Evolutionary conservation across 2,329 filamentous ascomycete genomes (phyloP), one percentile per base, ranked within the genome.

Genomic region (Leptographium procerum): DNA sequence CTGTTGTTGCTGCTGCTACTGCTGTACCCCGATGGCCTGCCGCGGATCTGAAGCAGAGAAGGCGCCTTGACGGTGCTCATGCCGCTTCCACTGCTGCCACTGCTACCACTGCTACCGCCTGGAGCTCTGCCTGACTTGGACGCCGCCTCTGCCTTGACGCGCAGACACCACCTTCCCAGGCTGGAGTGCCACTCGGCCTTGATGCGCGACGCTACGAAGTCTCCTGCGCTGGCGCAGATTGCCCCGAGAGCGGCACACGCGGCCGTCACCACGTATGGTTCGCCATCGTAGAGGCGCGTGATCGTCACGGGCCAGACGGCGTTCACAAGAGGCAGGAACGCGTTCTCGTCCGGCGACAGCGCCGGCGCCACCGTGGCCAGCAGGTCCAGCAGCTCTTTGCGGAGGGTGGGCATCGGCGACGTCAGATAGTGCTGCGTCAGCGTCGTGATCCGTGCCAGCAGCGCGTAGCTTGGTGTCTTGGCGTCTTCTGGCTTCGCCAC

Each of bases 371-470:
- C 86, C 0, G 85, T 89, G 29, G 80, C 75, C 14, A 97, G 80
- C 7, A 97, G 82, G 19, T 83, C 81, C 11, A 99, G 81, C 4
- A 99, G 79, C 0, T 87, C 89, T 33, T 84, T 84, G 47, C 92
- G 85, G 10, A 99, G 79, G 13, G 83, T 81, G 0, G 91, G 84
- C 0, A 90, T 91, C 0, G 89, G 85, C 0, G 90, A 91, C 7
- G 92, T 91, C 13, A 99, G 81, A 70, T 96, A 94, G 68, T 96
- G 86, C 67, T 96, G 91, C 6, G 91, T 92, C 1, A 95, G 83
- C 54, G 82, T 82, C 28, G 91, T 84, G 59, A 99, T 94, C 59
- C 86, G 86, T 36, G 90, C 79, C 4, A 97, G 81, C 13, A 96
- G 79, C n/a, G 78, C 78, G 70, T 95, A 95, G 0, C 88, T 89